phyloP scores from a whole-genome alignment of 306 rosid genomes.

The Cicer bijugum region DNA sequence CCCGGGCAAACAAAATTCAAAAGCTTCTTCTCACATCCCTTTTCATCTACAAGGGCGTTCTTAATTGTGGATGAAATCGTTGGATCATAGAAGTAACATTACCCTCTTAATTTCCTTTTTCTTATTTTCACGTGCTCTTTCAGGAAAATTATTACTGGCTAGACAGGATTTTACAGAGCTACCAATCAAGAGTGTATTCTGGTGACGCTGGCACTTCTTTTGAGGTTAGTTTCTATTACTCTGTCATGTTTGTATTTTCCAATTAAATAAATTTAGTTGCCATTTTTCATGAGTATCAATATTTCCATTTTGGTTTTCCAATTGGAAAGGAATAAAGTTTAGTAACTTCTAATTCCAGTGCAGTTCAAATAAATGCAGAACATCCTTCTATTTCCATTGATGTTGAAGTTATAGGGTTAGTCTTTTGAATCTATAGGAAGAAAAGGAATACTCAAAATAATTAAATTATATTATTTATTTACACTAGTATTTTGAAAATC shows the following conservation, averaged over 20 bases:
- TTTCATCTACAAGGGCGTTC: constrained; percentile 22
- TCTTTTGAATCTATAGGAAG: background rate
- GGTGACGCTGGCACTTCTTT: constrained; percentile 78
- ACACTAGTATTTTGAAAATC: constrained; percentile 6
- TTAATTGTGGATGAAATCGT: constrained; percentile 41
- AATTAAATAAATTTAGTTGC: constrained; percentile 19
- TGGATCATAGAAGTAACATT: constrained; percentile 39
- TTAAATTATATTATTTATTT: background rate
- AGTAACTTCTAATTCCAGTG: constrained; percentile 21
- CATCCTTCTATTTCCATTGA: constrained; percentile 4
- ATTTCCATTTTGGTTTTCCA: constrained; percentile 40
- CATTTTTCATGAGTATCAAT: constrained; percentile 1
- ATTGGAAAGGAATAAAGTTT: constrained; percentile 7
- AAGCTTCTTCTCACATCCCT: constrained; percentile 32
- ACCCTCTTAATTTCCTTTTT: constrained; percentile 31
- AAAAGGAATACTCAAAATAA: background rate
- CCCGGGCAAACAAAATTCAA: constrained; percentile 6
- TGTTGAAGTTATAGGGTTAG: constrained; percentile 9
- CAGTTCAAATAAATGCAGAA: constrained; percentile 19
- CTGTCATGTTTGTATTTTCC: constrained; percentile 39
- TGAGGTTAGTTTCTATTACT: constrained; percentile 63
- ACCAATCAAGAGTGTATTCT: constrained; percentile 88
- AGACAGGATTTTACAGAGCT: constrained; percentile 88
- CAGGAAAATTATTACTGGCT: constrained; percentile 97
- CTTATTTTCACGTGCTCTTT: constrained; percentile 51